These are phyloP conservation scores for Datura wrightii DNA, from an alignment of 257 asterid species.

Conservation along the genomic window DNA sequence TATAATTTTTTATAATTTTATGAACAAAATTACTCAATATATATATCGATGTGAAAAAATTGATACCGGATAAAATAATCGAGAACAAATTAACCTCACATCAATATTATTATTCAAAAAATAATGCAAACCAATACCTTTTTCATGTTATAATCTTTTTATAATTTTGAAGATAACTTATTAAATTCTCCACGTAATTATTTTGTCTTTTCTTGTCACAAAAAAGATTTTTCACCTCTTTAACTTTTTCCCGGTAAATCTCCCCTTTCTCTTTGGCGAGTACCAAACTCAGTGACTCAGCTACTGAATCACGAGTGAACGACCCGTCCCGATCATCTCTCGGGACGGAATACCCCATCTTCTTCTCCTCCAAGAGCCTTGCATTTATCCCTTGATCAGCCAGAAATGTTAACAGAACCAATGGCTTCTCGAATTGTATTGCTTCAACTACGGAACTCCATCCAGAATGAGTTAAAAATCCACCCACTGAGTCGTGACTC, in stretches of 20 bases:
- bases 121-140: neutral
- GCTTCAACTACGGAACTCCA: constrained; percentile 49
- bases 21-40: neutral
- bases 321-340: constrained; percentile 36
- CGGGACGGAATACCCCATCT: constrained; percentile 17
- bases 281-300: constrained; percentile 31
- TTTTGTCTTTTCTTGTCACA: neutral
- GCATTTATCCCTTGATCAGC: constrained; percentile 45
- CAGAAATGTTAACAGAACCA: constrained; percentile 38
- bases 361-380: constrained; percentile 31
- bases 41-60: neutral
- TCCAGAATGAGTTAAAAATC: constrained; percentile 43
- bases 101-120: neutral
- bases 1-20: neutral
- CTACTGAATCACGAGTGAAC: constrained; percentile 34
- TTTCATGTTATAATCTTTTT: neutral
- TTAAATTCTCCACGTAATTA: constrained; percentile 15
- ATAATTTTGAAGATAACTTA: constrained; percentile 30
- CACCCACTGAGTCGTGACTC: constrained; percentile 42
- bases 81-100: neutral
- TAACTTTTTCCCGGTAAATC: constrained; percentile 30
- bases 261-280: constrained; percentile 33
- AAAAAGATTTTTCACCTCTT: neutral
- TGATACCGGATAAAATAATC: neutral
- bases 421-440: constrained; percentile 30